phyloP scores from a whole-genome alignment of 805 yeast genomes.

The Candida methanosorbosa region DNA sequence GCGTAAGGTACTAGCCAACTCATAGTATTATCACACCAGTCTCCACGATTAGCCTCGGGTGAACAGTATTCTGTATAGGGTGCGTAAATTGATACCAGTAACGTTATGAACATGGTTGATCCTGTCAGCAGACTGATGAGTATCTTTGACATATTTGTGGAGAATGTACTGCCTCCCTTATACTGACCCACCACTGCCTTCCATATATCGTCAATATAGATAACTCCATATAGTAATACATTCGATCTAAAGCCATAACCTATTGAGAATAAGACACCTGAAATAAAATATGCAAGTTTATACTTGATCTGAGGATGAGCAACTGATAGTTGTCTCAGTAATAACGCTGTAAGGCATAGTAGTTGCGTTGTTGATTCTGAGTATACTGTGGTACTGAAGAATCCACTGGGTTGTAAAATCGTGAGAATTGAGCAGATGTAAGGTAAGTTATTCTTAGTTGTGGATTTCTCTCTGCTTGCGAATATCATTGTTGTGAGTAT shows the following conservation, averaged over 20 bases:
- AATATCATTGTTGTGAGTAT: conserved; percentile 30
- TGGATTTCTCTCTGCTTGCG: conserved; percentile 1
- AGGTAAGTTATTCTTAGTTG: conserved; percentile 4
- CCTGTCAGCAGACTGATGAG: conserved; percentile 43
- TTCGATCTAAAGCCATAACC: conserved; percentile 69
- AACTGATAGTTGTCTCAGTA: conserved; percentile 32
- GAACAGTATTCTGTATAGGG: conserved; percentile 59
- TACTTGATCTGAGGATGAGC: conserved; percentile 2
- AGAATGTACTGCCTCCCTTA: conserved; percentile 1
- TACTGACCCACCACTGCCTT: conserved; percentile 10
- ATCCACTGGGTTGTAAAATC: conserved; percentile 69
- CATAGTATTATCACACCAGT: conserved; percentile 59
- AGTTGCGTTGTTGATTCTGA: conserved; percentile 68
- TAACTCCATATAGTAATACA: conserved; percentile 61
- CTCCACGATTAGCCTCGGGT: conserved; percentile 40
- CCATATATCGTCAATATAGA: conserved; percentile 51
- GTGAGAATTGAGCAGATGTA: conserved; percentile 28
- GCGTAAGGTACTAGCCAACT: conserved; percentile 64
- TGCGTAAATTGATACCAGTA: conserved; percentile 36
- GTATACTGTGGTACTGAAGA: conserved; percentile 66
- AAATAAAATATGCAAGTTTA: conserved; percentile 23
- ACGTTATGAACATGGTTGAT: conserved; percentile 33
- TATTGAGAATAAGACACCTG: conserved; percentile 47
- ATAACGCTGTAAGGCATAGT: conserved; percentile 48
- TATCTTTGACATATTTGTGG: conserved; percentile 3